phyloP scores from a whole-genome alignment of 2,329 filamentous ascomycete species.

The Cladosporium velox region DNA sequence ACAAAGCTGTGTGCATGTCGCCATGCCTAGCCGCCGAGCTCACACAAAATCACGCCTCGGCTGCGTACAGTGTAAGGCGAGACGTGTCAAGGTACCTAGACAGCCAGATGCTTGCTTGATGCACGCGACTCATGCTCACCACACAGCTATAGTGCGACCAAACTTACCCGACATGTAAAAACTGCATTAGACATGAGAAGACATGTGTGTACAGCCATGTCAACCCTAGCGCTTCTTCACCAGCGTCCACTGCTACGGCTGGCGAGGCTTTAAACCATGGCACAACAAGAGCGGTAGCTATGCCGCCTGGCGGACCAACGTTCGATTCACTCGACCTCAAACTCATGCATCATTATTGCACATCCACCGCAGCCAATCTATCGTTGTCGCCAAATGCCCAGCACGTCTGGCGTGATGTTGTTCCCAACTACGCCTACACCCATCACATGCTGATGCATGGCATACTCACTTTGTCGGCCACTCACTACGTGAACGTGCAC shows the following conservation, averaged over 20 bases:
- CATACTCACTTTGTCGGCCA: conserved; percentile 32
- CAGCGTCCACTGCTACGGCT: not conserved
- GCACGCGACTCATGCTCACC: conserved; percentile 5
- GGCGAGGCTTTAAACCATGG: not conserved
- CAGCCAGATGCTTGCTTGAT: not conserved
- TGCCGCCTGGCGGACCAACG: not conserved
- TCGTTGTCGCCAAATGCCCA: conserved; percentile 26
- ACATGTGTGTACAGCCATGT: conserved; percentile 26
- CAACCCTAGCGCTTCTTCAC: conserved; percentile 16
- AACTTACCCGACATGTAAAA: conserved; percentile 30
- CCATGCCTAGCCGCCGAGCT: conserved; percentile 34
- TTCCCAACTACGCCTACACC: conserved; percentile 26
- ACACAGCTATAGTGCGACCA: conserved; percentile 32
- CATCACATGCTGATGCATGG: conserved; percentile 32
- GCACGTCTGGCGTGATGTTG: conserved; percentile 30
- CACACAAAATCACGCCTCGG: conserved; percentile 34
- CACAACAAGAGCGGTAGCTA: not conserved
- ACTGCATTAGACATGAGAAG: conserved; percentile 32
- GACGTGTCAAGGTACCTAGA: conserved; percentile 34
- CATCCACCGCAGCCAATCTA: conserved; percentile 28
- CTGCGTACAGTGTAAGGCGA: conserved; percentile 32
- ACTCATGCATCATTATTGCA: conserved; percentile 34
- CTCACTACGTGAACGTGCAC: conserved; percentile 29
- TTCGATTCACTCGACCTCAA: conserved; percentile 34
- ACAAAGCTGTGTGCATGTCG: not conserved